Percentiles rank a stretch among this genome's conserved stretches.
Conservation (phyloP, 495 filamentous ascomycete genomes). For the Penicillium tannophilum region DNA sequence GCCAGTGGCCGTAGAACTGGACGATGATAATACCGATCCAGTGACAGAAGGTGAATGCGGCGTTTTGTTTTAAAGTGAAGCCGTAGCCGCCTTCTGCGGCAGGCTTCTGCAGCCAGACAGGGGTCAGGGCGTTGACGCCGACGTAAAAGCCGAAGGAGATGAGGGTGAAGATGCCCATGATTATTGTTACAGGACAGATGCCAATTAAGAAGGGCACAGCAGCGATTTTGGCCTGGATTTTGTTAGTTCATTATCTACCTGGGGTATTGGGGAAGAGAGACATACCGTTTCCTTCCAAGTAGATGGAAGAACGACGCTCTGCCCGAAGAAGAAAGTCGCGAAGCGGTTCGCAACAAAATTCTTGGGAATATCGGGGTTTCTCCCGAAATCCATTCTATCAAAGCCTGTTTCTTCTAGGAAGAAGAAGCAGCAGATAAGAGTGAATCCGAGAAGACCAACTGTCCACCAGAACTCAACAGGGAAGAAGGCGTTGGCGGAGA, state of each 20-base stretch:
- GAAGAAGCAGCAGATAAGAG: conserved; percentile 44
- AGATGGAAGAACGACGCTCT: conserved; percentile 30
- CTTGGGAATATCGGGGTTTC: conserved; percentile 23
- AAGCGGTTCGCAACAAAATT: conserved; percentile 40
- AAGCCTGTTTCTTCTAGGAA: conserved; percentile 51
- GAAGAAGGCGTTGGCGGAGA: conserved; percentile 44
- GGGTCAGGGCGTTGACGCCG: conserved; percentile 33
- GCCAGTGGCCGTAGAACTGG: conserved; percentile 41
- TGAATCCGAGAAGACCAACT: conserved; percentile 40
- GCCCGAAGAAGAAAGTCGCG: conserved; percentile 49
- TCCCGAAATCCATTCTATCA: conserved; percentile 21
- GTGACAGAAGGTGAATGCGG: conserved; percentile 49
- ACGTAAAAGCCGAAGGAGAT: conserved; percentile 51
- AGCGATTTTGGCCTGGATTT: conserved; percentile 30
- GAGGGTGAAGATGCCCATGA: conserved; percentile 45
- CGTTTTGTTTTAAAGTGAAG: conserved; percentile 49
- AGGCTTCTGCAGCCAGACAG: conserved; percentile 48
- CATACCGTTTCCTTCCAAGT: conserved; percentile 35
- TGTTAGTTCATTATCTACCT: conserved; percentile 9
- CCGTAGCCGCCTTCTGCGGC: conserved; percentile 49
- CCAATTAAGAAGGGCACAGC: conserved; percentile 45
- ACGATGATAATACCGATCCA: conserved; percentile 51
- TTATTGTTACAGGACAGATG: conserved; percentile 44
- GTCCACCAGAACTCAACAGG: conserved; percentile 56
- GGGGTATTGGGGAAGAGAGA: background rate